Evolutionary conservation across 768 basidiomycete species (phyloP), one percentile per base, ranked within the genome.

Genomic region (Phanerochaete sordida): DNA sequence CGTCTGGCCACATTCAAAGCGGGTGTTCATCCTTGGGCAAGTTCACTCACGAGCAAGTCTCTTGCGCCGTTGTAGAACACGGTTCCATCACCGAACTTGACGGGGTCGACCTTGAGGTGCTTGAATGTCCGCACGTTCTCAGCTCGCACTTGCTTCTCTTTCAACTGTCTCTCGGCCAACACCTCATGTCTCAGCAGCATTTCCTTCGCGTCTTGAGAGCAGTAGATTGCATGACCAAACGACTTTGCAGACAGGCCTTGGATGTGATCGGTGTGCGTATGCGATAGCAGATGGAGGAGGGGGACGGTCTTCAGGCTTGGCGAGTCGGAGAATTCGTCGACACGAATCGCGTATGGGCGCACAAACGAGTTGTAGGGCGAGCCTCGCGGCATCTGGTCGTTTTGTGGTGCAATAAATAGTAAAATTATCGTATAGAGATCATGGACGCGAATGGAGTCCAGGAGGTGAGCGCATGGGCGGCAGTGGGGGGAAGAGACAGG

Each of bases 231-330:
- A 45, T 84, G 83, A 2, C 82, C 84, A 68, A 95, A 95, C 0
- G 85, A 87, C 59, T 85, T 84, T 24, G 90, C 82, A 21, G 85
- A 80, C 27, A 97, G 79, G 3, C 95, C 94, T 45, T 73, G 74
- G 55, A 93, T 80, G 68, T 97, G 95, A 73, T 96, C 95, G 0
- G 93, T 81, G 73, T 96, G 95, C 0, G 93, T 91, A 69, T 97
- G 94, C 0, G 89, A 86, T 56, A 97, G 81, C n/a, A 97, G 82
- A 70, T 92, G 84, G 12, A 94, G 72, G 9, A 76, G 69, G 4
- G 80, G 77, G 9, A 75, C 58, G 45, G 73, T 66, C 60, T 77
- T 66, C 21, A 73, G 71, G 35, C 72, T 65, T 30, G 71, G 54
- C 9, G 73, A 68, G 46, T 73, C 67, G 2, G 83, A 77, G 72